Conservation (phyloP, 257 asterid genomes). For the Rehmannia glutinosa region DNA sequence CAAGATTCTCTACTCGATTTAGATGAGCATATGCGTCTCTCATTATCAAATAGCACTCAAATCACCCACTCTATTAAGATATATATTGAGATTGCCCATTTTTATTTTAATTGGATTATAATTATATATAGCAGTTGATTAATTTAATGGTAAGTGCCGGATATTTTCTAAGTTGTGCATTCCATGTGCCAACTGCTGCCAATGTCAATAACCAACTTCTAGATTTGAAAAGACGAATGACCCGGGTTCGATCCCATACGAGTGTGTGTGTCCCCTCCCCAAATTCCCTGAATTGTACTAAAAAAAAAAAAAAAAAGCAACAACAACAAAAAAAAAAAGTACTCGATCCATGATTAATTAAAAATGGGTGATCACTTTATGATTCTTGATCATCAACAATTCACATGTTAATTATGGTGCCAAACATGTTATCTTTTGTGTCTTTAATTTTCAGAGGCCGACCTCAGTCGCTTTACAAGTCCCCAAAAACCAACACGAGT, state of each 20-base stretch:
- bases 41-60: conserved; percentile 2
- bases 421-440: neutral
- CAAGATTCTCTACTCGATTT: too few species aligned
- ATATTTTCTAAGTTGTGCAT: conserved; percentile 20
- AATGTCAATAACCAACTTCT: conserved; percentile 20
- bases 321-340: neutral
- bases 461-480: too few species aligned
- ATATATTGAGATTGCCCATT: too few species aligned
- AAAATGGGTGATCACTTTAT: conserved; percentile 14
- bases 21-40: neutral
- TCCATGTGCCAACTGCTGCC: conserved; percentile 36
- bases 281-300: too few species aligned
- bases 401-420: neutral
- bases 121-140: conserved; percentile 3
- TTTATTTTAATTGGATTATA: neutral
- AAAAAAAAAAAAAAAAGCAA: too few species aligned
- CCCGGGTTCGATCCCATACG: too few species aligned
- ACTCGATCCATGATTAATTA: conserved; percentile 13
- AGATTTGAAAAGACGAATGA: neutral
- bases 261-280: too few species aligned
- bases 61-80: neutral
- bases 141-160: conserved; percentile 6
- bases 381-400: neutral
- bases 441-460: too few species aligned
- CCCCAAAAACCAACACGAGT: too few species aligned